Conservation (phyloP, 75 land plant genomes). For the Cunninghamia lanceolata region DNA sequence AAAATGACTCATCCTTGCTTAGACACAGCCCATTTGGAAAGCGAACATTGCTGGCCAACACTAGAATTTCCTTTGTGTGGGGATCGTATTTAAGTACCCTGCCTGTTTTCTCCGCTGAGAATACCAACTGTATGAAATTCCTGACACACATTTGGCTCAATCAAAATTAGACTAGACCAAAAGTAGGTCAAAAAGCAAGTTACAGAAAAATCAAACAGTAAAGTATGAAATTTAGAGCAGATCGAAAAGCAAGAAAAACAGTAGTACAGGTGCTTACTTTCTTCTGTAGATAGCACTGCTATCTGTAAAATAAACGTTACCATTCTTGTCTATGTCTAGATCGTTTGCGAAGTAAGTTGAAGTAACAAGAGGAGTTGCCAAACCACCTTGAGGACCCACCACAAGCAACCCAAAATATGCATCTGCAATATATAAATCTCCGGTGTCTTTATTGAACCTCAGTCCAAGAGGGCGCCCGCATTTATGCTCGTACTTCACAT, state of each 20-base stretch:
- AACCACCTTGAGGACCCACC: slow-evolving; percentile 55
- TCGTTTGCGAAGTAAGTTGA: slow-evolving; percentile 24
- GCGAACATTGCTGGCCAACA: slow-evolving; percentile 16
- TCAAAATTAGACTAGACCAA: not conserved
- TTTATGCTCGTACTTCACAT: slow-evolving; percentile 34
- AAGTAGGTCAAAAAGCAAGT: not conserved
- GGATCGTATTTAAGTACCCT: slow-evolving; percentile 45
- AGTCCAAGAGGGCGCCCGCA: slow-evolving; percentile 76
- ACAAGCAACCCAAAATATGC: slow-evolving; percentile 67
- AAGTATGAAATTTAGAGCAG: not conserved
- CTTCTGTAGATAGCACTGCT: slow-evolving; percentile 9
- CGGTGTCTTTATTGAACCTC: slow-evolving; percentile 42
- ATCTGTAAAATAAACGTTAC: slow-evolving; percentile 28
- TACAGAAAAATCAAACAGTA: too few relatives aligned
- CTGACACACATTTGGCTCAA: slow-evolving; percentile 16
- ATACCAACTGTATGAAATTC: slow-evolving; percentile 27
- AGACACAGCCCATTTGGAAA: slow-evolving; percentile 46
- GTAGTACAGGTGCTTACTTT: not conserved
- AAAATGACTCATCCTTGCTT: slow-evolving; percentile 41
- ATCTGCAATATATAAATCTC: slow-evolving; percentile 66
- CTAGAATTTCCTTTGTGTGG: slow-evolving; percentile 23
- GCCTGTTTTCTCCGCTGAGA: slow-evolving; percentile 37
- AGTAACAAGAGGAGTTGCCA: slow-evolving; percentile 29
- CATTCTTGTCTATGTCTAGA: slow-evolving; percentile 23
- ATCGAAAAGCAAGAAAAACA: too few relatives aligned